Evolutionary conservation across 257 asterid genomes (phyloP).

Genomic region (Vinca minor): DNA sequence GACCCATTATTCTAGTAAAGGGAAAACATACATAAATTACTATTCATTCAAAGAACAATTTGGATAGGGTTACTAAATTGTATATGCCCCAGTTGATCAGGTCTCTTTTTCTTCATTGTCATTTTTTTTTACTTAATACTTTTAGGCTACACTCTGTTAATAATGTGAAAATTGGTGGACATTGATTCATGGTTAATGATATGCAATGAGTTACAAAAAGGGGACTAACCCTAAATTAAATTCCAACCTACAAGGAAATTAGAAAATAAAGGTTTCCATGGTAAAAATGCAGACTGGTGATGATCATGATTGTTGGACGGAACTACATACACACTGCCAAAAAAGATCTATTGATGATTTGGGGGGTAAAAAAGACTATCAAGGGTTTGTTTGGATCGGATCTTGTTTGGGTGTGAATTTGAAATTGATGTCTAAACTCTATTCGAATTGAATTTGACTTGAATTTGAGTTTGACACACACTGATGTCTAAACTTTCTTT

Average conservation of each 20-base stretch:
- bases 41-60: not conserved
- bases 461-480: too few species aligned
- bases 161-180: not conserved
- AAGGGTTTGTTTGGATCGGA: too few species aligned
- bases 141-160: not conserved
- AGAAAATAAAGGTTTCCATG: not conserved
- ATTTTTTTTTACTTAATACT: not conserved
- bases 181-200: not conserved
- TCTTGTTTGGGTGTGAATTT: too few species aligned
- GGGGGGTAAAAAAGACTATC: constrained; percentile 2
- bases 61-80: too few species aligned
- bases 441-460: too few species aligned
- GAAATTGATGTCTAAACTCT: too few species aligned
- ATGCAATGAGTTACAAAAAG: not conserved
- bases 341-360: constrained; percentile 23
- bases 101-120: not conserved
- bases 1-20: not conserved
- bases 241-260: too few species aligned
- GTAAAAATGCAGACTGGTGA: not conserved
- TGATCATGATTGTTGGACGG: constrained; percentile 5
- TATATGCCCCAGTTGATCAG: not conserved
- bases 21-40: not conserved
- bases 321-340: constrained; percentile 18
- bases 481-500: too few species aligned
- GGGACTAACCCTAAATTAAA: too few species aligned